Evolutionary conservation across 768 basidiomycete species (phyloP).

Genomic region (Amanita rimosa): DNA sequence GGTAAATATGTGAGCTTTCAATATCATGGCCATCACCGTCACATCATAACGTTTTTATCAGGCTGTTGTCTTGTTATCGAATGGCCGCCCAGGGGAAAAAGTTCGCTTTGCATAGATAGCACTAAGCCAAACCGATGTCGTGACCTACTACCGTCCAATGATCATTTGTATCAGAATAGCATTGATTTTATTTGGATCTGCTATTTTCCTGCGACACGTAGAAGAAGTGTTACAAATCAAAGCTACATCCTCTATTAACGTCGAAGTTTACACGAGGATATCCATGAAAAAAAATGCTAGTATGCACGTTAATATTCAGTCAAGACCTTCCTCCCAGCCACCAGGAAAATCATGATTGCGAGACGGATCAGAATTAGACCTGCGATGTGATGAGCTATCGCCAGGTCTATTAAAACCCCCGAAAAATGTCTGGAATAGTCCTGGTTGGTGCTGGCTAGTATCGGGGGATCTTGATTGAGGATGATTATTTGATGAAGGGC

Average conservation of each 20-base stretch:
- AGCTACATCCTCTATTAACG: constrained; percentile 8
- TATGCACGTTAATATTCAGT: constrained; percentile 14
- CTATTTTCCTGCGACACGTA: neutral
- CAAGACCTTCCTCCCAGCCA: constrained; percentile 31
- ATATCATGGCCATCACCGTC: neutral
- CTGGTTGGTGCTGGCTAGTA: constrained; percentile 8
- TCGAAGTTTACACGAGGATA: neutral
- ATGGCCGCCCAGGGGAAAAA: constrained; percentile 83
- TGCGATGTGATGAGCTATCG: constrained; percentile 17
- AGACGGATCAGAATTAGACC: constrained; percentile 23
- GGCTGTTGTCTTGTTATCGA: constrained; percentile 83
- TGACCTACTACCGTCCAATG: neutral
- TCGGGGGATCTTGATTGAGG: constrained; percentile 2
- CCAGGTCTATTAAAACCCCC: constrained; percentile 11
- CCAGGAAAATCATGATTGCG: constrained; percentile 22
- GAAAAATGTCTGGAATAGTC: constrained; percentile 8
- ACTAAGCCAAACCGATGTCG: neutral
- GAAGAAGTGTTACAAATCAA: neutral
- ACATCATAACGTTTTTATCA: constrained; percentile 13
- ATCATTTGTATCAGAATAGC: neutral
- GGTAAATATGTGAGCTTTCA: constrained; percentile 78
- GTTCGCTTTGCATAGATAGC: constrained; percentile 55
- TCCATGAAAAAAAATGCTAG: constrained; percentile 1
- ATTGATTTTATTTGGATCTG: neutral
- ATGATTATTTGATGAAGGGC: constrained; percentile 4